These are phyloP conservation scores for Microbotryum violaceum DNA, from an alignment of 1,284 basidiomycete genomes.

Conservation along the genomic window DNA sequence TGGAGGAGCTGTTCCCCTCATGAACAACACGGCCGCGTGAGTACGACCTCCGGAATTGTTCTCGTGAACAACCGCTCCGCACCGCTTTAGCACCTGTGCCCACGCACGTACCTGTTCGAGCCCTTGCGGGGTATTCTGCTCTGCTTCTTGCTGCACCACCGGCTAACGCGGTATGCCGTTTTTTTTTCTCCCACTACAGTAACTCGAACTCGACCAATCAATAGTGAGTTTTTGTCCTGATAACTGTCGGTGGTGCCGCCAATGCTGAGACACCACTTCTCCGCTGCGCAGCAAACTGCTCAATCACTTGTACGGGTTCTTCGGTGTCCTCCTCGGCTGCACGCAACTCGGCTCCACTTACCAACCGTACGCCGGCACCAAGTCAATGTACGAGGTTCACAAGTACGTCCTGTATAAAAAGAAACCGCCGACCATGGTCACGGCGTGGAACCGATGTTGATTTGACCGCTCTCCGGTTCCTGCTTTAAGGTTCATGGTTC, in stretches of 20 bases:
- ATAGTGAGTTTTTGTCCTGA: too few species aligned
- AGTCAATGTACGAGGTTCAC: slow-evolving; percentile 26
- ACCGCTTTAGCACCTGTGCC: too few species aligned
- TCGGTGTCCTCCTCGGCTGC: slow-evolving; percentile 26
- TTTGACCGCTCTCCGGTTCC: not conserved
- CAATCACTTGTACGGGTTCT: slow-evolving; percentile 29
- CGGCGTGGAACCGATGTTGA: too few species aligned
- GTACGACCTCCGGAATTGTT: not conserved
- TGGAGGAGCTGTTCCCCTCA: slow-evolving; percentile 26
- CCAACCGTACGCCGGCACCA: slow-evolving; percentile 13
- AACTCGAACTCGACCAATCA: too few species aligned
- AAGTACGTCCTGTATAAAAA: not conserved
- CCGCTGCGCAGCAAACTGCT: slow-evolving; percentile 8
- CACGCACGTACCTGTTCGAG: not conserved
- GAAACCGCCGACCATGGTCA: too few species aligned
- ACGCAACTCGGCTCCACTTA: slow-evolving; percentile 10
- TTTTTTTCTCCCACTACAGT: too few species aligned
- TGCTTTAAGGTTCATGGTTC: slow-evolving; percentile 20
- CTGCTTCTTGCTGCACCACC: too few species aligned
- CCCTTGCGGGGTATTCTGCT: not conserved
- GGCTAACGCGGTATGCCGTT: too few species aligned
- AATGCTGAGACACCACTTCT: too few species aligned
- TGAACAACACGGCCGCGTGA: slow-evolving; percentile 21
- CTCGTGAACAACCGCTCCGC: too few species aligned
- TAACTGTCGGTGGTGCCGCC: too few species aligned